These are phyloP conservation scores for Blastobotrys elegans DNA, from an alignment of 1,139 yeast genomes.

Conservation along the genomic window DNA sequence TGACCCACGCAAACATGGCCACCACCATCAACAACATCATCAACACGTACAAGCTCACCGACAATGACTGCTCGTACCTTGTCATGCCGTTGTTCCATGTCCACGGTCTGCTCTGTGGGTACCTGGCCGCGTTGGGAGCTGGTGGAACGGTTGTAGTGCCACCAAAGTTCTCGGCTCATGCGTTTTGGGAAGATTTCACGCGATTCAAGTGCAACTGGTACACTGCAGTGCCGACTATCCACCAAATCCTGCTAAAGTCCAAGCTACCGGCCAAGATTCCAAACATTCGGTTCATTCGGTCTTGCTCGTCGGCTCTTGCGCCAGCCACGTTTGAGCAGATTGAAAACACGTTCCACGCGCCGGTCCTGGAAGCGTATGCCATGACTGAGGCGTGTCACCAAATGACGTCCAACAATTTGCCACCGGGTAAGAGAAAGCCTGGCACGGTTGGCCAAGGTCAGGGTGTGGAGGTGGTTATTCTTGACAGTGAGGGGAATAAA, in stretches of 20 bases:
- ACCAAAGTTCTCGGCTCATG: conserved; percentile 49
- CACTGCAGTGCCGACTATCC: conserved; percentile 71
- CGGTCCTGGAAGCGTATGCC: conserved; percentile 71
- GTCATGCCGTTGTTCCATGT: conserved; percentile 75
- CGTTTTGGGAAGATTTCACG: conserved; percentile 54
- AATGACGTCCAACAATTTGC: conserved; percentile 63
- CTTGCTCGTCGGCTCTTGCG: conserved; percentile 64
- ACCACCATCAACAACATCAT: conserved; percentile 53
- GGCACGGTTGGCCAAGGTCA: conserved; percentile 70
- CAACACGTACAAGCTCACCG: conserved; percentile 47
- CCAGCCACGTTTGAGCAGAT: conserved; percentile 54
- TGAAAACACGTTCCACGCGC: conserved; percentile 53
- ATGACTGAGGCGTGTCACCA: conserved; percentile 73
- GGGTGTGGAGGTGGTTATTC: conserved; percentile 56
- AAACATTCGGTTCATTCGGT: conserved; percentile 55
- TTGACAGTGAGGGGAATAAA: conserved; percentile 45
- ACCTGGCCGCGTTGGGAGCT: conserved; percentile 52
- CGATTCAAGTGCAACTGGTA: conserved; percentile 55
- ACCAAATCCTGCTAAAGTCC: conserved; percentile 52
- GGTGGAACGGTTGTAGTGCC: conserved; percentile 61
- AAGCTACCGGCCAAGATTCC: conserved; percentile 48
- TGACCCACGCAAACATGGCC: conserved; percentile 56
- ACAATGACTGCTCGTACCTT: conserved; percentile 49
- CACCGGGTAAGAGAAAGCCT: conserved; percentile 58
- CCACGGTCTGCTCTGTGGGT: conserved; percentile 61